These are phyloP conservation scores for Apiotrichum gamsii DNA, from an alignment of 1,284 basidiomycete genomes.

Conservation along the genomic window DNA sequence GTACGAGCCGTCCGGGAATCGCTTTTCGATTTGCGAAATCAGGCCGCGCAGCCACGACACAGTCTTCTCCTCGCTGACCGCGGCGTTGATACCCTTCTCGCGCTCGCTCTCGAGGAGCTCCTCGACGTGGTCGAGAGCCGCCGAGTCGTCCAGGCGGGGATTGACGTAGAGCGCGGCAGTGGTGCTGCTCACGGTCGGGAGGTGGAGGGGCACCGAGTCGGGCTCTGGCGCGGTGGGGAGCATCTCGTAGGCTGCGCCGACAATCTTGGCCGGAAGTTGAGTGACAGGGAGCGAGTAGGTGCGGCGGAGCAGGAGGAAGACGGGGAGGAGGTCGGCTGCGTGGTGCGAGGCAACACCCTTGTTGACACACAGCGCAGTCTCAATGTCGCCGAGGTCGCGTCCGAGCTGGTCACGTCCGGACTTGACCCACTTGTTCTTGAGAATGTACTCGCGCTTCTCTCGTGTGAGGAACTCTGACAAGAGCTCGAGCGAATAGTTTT, in stretches of 20 bases:
- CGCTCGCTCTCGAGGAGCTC: conserved; percentile 44
- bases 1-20: conserved; percentile 44
- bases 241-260: conserved; percentile 33
- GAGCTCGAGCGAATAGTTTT: conserved; percentile 41
- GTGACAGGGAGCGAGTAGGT: conserved; percentile 34
- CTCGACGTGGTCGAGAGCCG: conserved; percentile 34
- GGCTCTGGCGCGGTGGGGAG: conserved; percentile 40
- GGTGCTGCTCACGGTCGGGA: conserved; percentile 42
- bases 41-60: conserved; percentile 24
- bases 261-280: conserved; percentile 22
- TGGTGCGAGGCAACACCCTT: conserved; percentile 20
- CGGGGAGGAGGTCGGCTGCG: conserved; percentile 28
- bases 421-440: conserved; percentile 45
- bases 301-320: conserved; percentile 36
- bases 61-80: conserved; percentile 29
- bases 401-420: conserved; percentile 39
- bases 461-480: conserved; percentile 41
- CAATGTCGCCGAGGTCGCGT: conserved; percentile 46
- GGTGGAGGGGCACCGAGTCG: conserved; percentile 33
- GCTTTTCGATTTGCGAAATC: conserved; percentile 33
- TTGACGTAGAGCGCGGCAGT: conserved; percentile 45
- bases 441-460: conserved; percentile 47
- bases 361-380: conserved; percentile 31
- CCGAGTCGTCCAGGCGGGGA: conserved; percentile 34
- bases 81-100: conserved; percentile 40